Conservation (phyloP, 495 filamentous ascomycete genomes). For the Durotheca rogersii region DNA sequence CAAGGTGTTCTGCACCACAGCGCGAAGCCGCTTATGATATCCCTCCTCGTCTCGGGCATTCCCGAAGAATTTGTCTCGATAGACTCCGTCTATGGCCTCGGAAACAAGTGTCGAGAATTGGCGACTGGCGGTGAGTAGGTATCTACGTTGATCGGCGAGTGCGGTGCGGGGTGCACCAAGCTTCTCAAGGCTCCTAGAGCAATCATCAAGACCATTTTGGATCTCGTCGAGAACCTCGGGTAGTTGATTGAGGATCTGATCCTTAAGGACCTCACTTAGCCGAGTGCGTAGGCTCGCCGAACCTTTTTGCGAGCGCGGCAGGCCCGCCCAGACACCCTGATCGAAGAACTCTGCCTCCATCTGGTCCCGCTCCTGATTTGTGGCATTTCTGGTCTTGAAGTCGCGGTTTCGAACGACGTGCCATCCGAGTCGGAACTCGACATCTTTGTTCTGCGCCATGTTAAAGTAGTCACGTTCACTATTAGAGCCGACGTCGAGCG, state of each 20-base stretch:
- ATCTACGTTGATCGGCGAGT: conserved; percentile 43
- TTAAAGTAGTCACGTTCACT: conserved; percentile 55
- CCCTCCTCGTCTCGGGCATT: neutral
- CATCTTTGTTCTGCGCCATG: conserved; percentile 60
- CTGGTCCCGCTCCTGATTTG: conserved; percentile 41
- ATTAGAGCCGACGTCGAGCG: conserved; percentile 47
- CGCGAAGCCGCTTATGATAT: conserved; percentile 32
- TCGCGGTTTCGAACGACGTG: conserved; percentile 66
- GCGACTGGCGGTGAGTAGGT: conserved; percentile 39
- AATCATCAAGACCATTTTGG: conserved; percentile 26
- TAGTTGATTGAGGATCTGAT: conserved; percentile 36
- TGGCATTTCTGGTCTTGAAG: conserved; percentile 47
- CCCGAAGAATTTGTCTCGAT: conserved; percentile 30
- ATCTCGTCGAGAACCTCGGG: conserved; percentile 34
- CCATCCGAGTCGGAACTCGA: conserved; percentile 67
- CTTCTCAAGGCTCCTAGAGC: conserved; percentile 19
- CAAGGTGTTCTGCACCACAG: conserved; percentile 38
- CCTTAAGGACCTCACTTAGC: conserved; percentile 32
- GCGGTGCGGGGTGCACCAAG: conserved; percentile 30
- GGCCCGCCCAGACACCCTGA: conserved; percentile 42
- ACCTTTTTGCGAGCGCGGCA: conserved; percentile 32
- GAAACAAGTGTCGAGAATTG: conserved; percentile 26
- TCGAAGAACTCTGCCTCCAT: conserved; percentile 48
- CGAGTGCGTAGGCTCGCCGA: conserved; percentile 16
- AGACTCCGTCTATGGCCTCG: conserved; percentile 32